Evolutionary conservation across 2,329 filamentous ascomycete species (phyloP).

Genomic region (Xylaria sp.): DNA sequence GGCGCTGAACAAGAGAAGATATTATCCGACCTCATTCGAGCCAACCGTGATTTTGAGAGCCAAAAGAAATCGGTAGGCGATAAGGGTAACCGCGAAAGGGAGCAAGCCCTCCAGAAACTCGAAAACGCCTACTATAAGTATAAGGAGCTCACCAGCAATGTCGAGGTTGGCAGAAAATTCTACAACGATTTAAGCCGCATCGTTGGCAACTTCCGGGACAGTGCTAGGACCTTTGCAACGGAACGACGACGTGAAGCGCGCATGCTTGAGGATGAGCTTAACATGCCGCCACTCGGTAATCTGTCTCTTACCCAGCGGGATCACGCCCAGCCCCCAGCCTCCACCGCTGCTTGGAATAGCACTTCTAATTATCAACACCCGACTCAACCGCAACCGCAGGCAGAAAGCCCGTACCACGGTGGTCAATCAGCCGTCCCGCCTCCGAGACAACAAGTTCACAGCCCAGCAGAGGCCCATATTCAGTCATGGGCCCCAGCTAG

Average conservation of each 20-base stretch:
- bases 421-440: slow-evolving; percentile 39
- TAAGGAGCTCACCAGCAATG: slow-evolving; percentile 92
- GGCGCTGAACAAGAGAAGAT: slow-evolving; percentile 79
- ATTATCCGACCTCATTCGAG: slow-evolving; percentile 73
- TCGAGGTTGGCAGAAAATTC: slow-evolving; percentile 92
- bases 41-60: slow-evolving; percentile 80
- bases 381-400: slow-evolving; percentile 37
- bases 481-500: slow-evolving; percentile 64
- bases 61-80: slow-evolving; percentile 74
- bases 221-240: slow-evolving; percentile 79
- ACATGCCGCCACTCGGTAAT: slow-evolving; percentile 47
- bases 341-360: slow-evolving; percentile 27
- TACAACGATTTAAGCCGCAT: slow-evolving; percentile 96
- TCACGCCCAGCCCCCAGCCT: slow-evolving; percentile 10
- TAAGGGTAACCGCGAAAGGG: slow-evolving; percentile 74
- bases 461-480: slow-evolving; percentile 60
- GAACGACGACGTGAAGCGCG: slow-evolving; percentile 83
- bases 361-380: slow-evolving; percentile 36
- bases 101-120: slow-evolving; percentile 84
- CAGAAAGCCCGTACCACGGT: slow-evolving; percentile 24
- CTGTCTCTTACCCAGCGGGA: slow-evolving; percentile 41
- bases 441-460: slow-evolving; percentile 43
- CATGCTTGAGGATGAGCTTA: slow-evolving; percentile 60
- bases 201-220: slow-evolving; percentile 81
- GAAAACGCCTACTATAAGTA: slow-evolving; percentile 96